phyloP scores from a whole-genome alignment of 768 basidiomycete genomes.

The Podaxis carcinomalis region DNA sequence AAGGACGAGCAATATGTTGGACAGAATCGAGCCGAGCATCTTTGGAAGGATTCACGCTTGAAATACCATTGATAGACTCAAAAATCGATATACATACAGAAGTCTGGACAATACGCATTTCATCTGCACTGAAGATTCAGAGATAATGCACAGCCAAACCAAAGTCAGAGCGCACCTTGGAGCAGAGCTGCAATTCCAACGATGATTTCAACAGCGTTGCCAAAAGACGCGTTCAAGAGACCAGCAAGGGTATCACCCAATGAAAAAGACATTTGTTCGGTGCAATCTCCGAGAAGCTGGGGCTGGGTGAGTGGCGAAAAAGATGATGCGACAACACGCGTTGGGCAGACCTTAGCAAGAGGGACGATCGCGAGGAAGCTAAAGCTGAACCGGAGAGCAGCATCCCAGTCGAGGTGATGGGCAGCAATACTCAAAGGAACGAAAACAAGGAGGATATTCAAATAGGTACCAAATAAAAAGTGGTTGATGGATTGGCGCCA shows the following conservation, averaged over 20 bases:
- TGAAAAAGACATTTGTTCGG: constrained; percentile 73
- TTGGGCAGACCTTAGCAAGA: constrained; percentile 67
- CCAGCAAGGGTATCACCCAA: constrained; percentile 86
- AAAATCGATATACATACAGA: constrained; percentile 45
- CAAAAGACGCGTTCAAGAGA: constrained; percentile 80
- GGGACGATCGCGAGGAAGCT: constrained; percentile 84
- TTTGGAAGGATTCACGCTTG: constrained; percentile 21
- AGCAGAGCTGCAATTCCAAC: constrained; percentile 82
- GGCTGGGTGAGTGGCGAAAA: constrained; percentile 5
- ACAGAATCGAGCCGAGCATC: constrained; percentile 90
- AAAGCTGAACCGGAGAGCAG: constrained; percentile 65
- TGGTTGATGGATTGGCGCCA: constrained; percentile 53
- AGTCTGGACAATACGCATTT: constrained; percentile 89
- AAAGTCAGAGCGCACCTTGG: constrained; percentile 45
- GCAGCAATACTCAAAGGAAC: constrained; percentile 70
- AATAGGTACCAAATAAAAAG: constrained; percentile 62
- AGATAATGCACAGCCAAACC: constrained; percentile 2
- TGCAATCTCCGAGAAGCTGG: constrained; percentile 75
- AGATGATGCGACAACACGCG: not conserved
- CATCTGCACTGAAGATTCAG: constrained; percentile 36
- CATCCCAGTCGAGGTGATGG: constrained; percentile 71
- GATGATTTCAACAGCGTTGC: constrained; percentile 85
- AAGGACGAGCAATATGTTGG: constrained; percentile 85
- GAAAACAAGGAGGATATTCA: constrained; percentile 76
- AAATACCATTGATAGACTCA: not conserved